These are phyloP conservation scores for Tetracentron sinense DNA, from an alignment of 164 flowering plant species.

Conservation along the genomic window DNA sequence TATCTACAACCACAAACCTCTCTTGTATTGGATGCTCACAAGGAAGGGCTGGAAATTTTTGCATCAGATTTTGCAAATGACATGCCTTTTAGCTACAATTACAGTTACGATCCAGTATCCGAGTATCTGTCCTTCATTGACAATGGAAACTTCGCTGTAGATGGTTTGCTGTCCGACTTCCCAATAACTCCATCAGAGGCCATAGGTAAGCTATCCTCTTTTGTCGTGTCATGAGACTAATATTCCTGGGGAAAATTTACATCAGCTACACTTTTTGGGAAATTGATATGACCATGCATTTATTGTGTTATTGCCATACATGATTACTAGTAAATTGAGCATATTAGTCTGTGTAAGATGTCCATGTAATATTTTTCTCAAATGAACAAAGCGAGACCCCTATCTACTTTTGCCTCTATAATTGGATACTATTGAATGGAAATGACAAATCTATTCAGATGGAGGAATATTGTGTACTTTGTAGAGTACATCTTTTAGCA, in stretches of 20 bases:
- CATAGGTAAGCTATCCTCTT: constrained; percentile 40
- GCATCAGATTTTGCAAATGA: constrained; percentile 83
- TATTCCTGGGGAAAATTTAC: too few relatives aligned
- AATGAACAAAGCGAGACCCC: too few relatives aligned
- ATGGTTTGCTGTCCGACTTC: constrained; percentile 80
- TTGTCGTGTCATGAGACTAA: too few relatives aligned
- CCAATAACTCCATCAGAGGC: constrained; percentile 75
- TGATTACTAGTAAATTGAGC: too few relatives aligned
- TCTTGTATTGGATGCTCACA: constrained; percentile 81
- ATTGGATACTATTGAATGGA: neutral
- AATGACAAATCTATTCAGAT: too few relatives aligned
- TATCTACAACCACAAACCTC: constrained; percentile 61
- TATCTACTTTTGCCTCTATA: neutral
- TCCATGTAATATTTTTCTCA: too few relatives aligned
- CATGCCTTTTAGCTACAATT: constrained; percentile 51
- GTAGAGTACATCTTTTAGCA: too few relatives aligned
- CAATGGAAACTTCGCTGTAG: constrained; percentile 81
- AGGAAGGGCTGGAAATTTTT: constrained; percentile 65
- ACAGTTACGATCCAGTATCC: constrained; percentile 71
- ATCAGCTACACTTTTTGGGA: neutral
- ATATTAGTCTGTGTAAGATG: too few relatives aligned
- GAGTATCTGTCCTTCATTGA: constrained; percentile 69
- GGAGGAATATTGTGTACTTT: too few relatives aligned
- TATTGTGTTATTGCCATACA: too few relatives aligned
- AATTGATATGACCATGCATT: neutral